Base-by-base conservation (phyloP, 345 rosid species). In the Eucalyptus pumila region DNA sequence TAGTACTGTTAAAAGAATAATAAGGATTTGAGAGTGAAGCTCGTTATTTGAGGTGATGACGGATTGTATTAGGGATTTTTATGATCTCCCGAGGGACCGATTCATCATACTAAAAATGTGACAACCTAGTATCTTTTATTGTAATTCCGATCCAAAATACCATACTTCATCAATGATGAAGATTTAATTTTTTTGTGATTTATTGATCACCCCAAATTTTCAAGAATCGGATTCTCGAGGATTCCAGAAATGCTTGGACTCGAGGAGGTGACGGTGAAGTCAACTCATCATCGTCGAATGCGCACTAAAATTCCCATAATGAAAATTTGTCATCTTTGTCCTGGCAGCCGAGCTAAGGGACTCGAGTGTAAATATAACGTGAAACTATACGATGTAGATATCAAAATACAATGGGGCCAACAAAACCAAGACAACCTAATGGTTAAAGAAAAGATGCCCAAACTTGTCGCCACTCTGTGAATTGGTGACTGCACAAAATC, bases 31-130 rank as follows among this genome's bases (percentile, higher is more conserved):
- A 72, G 5, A 37, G 44, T 34, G 14, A 19, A 72, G 19, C 5
- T 3, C 6, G 11, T 72, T 9, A 2, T 32, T 67, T 32, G 2
- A 1, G 16, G 3, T 5, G 6, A 37, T 2, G 5, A 15, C 6
- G 7, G 8, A 5, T 5, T 5, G 27, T 19, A 76, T 11, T 3
- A 14, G 5, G 11, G 3, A 76, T 6, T 76, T 76, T 76, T 76
- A 37, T 21, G 9, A 19, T 37, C 27, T 37, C 15, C 11, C 1
- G 5, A 37, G 14, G 13, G 3, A 72, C 3, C 1, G 1, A 76
- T 21, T 6, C 9, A 21, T 7, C 5, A 6, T 76, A 6, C 2
- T 3, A 19, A 72, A 37, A 37, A 72, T 37, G 0, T 19, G 12
- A 34, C 6, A 72, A 3, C 11, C 2, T 2, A 3, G 0, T 7